Base-by-base conservation (phyloP, 805 yeast species). In the Ogataea populi-albae region DNA sequence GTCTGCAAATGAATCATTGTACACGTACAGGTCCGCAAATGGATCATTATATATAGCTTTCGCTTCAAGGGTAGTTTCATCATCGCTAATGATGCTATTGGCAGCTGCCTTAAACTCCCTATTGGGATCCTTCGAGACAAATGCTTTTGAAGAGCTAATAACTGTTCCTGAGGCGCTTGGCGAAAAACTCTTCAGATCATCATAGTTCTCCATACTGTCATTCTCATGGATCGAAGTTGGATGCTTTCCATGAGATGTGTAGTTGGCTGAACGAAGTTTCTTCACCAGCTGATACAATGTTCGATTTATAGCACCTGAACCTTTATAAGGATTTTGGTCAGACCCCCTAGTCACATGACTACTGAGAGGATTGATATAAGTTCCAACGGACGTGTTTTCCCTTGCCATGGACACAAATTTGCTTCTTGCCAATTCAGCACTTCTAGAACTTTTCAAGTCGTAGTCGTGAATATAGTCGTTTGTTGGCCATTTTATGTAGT, bases 271-370 rank as follows among this genome's bases (percentile, higher is more conserved):
- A 7, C 47, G 40, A 11, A 47, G 30, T 12, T 35, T 37, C 7
- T 28, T 23, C 21, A 47, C 40, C 24, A 47, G 26, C 27, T 37
- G 40, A 6, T 24, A 31, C 21, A 47, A 22, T 1, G 47, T 40
- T 9, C 43, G 46, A 26, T 47, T 47, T 16, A 47, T 43, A n/a
- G 37, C 38, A 6, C 52, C 52, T 1, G 49, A 36, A 8, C 52
- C 52, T 2, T 43, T 11, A 23, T 43, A 47, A 15, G 46, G 46
- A 16, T 35, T 30, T n/a, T n/a, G n/a, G n/a, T n/a, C n/a, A n/a
- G n/a, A n/a, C n/a, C n/a, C n/a, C n/a, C n/a, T n/a, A n/a, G n/a
- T n/a, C n/a, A n/a, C n/a, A n/a, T n/a, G n/a, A n/a, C n/a, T n/a
- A n/a, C n/a, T n/a, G n/a, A n/a, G n/a, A n/a, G n/a, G n/a, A n/a